Evolutionary conservation across 2,329 filamentous ascomycete species (phyloP).

Genomic region (Cladosporium colombiae): DNA sequence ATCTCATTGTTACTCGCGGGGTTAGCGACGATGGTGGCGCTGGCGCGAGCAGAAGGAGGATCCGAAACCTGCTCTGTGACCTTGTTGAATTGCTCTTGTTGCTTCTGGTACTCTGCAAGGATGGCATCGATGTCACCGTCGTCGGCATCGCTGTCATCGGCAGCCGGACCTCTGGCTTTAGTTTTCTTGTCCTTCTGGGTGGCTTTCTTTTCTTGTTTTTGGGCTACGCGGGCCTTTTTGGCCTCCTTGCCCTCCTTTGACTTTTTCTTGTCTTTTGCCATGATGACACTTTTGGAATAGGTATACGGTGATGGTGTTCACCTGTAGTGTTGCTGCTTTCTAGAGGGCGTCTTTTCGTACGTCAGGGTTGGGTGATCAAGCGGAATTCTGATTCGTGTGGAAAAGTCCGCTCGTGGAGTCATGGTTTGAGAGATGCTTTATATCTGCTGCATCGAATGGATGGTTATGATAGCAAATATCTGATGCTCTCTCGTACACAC

Average conservation of each 20-base stretch:
- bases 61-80: constrained; percentile 76
- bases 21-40: constrained; percentile 78
- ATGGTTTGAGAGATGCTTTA: neutral
- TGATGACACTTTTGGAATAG: neutral
- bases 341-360: neutral
- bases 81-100: constrained; percentile 90
- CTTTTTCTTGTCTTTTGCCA: constrained; percentile 54
- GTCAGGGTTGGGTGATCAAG: constrained; percentile 2
- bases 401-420: constrained; percentile 4
- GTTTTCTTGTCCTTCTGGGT: constrained; percentile 81
- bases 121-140: constrained; percentile 92
- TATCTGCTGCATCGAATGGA: neutral
- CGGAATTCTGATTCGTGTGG: constrained; percentile 8
- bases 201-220: constrained; percentile 58
- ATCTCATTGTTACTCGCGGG: constrained; percentile 85
- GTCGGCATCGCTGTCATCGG: constrained; percentile 82
- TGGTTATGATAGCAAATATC: neutral
- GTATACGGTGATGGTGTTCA: neutral
- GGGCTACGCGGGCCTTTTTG: constrained; percentile 43
- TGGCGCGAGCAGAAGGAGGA: constrained; percentile 76
- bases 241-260: constrained; percentile 21
- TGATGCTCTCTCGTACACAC: neutral
- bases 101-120: constrained; percentile 86
- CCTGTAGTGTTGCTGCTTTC: neutral
- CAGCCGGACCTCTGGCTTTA: constrained; percentile 69